Evolutionary conservation across 2,329 filamentous ascomycete genomes (phyloP).

Genomic region (Mariannaea sp.): DNA sequence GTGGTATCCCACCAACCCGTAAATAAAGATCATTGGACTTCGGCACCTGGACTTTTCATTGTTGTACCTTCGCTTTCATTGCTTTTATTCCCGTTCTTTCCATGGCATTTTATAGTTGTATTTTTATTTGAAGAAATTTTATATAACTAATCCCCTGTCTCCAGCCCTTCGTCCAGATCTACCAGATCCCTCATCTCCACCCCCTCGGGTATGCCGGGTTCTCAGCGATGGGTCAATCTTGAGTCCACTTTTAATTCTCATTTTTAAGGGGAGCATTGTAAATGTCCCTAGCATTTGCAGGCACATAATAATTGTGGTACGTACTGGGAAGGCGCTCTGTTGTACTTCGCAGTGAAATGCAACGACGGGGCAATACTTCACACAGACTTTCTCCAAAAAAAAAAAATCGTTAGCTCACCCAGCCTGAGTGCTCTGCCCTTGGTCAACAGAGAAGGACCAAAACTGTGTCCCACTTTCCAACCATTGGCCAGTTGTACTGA

Average conservation of each 20-base stretch:
- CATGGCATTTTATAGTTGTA: too few relatives aligned
- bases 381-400: slow-evolving; percentile 59
- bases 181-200: slow-evolving; percentile 60
- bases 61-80: too few relatives aligned
- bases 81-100: too few relatives aligned
- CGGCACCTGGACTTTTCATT: too few relatives aligned
- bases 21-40: too few relatives aligned
- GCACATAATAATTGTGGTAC: too few relatives aligned
- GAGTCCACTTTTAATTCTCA: slow-evolving; percentile 62
- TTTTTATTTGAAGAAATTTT: too few relatives aligned
- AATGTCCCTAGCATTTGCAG: slow-evolving; percentile 61
- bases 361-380: slow-evolving; percentile 56
- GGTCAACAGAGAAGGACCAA: slow-evolving; percentile 62
- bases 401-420: slow-evolving; percentile 66
- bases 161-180: slow-evolving; percentile 41
- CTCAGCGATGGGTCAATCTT: slow-evolving; percentile 58
- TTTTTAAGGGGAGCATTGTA: too few relatives aligned
- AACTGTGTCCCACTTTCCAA: slow-evolving; percentile 54
- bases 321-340: too few relatives aligned
- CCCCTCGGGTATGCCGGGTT: slow-evolving; percentile 61
- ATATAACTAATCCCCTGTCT: too few relatives aligned
- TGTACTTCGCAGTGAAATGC: slow-evolving; percentile 62
- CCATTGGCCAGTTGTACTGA: too few relatives aligned
- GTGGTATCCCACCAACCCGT: too few relatives aligned
- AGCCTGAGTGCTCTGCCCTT: slow-evolving; percentile 58